Evolutionary conservation across 495 filamentous ascomycete genomes (phyloP).

Genomic region (Chlorociboria aeruginascens): DNA sequence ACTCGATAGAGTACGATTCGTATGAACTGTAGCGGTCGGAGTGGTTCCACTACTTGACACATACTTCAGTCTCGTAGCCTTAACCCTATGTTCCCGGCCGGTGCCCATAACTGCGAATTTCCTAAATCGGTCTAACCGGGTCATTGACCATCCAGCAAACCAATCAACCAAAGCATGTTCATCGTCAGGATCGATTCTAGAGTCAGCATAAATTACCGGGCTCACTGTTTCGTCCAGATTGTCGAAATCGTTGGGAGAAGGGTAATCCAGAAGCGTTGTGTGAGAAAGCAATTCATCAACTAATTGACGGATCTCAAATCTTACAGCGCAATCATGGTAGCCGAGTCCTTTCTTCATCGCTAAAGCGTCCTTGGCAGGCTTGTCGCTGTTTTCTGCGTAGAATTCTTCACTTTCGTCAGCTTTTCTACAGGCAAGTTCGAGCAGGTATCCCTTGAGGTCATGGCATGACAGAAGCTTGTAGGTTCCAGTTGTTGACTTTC

Average conservation of each 20-base stretch:
- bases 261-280: background rate
- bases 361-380: slow-evolving; percentile 11
- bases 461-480: slow-evolving; percentile 26
- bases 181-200: slow-evolving; percentile 36
- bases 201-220: slow-evolving; percentile 29
- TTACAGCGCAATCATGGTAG: slow-evolving; percentile 15
- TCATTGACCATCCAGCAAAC: slow-evolving; percentile 40
- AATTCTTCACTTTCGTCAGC: slow-evolving; percentile 21
- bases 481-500: slow-evolving; percentile 23
- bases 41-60: background rate
- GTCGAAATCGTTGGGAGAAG: background rate
- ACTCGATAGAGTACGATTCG: background rate
- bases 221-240: slow-evolving; percentile 22
- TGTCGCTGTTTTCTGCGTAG: background rate
- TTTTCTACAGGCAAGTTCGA: slow-evolving; percentile 29
- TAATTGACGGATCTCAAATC: slow-evolving; percentile 15
- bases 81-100: background rate
- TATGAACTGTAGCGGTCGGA: background rate
- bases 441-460: slow-evolving; percentile 22
- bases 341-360: slow-evolving; percentile 18
- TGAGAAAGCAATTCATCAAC: slow-evolving; percentile 13
- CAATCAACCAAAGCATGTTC: slow-evolving; percentile 40
- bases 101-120: slow-evolving; percentile 35
- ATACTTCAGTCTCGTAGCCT: background rate
- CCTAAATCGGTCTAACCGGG: slow-evolving; percentile 32